These are phyloP conservation scores for Flaveria brownii DNA, from an alignment of 129 eudicot species.

Conservation along the genomic window DNA sequence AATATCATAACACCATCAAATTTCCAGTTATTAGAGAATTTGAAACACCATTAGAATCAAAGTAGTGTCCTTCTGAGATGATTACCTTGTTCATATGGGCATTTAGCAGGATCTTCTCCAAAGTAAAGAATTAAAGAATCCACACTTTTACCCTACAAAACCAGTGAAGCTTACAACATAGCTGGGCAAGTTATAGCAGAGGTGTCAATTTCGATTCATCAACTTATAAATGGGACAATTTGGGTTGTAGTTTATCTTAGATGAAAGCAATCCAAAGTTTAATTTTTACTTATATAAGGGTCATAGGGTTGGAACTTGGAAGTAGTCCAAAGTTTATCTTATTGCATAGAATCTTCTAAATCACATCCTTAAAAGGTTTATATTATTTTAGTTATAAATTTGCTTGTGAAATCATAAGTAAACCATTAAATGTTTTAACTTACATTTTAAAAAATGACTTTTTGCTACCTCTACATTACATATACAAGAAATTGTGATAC, in stretches of 20 bases:
- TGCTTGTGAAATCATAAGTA: background rate
- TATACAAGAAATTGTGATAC: slow-evolving; percentile 31
- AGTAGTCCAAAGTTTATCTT: background rate
- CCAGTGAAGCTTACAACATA: slow-evolving; percentile 17
- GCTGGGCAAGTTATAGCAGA: background rate
- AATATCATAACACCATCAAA: slow-evolving; percentile 3
- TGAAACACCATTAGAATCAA: background rate
- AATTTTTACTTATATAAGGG: background rate
- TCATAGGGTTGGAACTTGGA: background rate
- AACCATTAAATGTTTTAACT: background rate
- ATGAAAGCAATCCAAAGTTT: background rate
- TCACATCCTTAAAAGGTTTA: background rate
- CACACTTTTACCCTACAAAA: slow-evolving; percentile 72
- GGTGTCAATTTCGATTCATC: background rate
- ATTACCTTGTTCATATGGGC: slow-evolving; percentile 86
- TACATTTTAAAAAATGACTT: background rate
- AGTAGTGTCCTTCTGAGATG: background rate
- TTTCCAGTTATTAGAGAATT: background rate
- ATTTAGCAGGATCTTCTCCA: slow-evolving; percentile 88
- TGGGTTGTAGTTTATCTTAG: background rate
- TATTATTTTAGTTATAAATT: background rate
- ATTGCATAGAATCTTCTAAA: background rate
- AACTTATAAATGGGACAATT: background rate
- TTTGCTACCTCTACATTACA: background rate
- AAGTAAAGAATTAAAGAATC: slow-evolving; percentile 83